Conservation (phyloP, 1,284 basidiomycete genomes). For the Irpex sp. region DNA sequence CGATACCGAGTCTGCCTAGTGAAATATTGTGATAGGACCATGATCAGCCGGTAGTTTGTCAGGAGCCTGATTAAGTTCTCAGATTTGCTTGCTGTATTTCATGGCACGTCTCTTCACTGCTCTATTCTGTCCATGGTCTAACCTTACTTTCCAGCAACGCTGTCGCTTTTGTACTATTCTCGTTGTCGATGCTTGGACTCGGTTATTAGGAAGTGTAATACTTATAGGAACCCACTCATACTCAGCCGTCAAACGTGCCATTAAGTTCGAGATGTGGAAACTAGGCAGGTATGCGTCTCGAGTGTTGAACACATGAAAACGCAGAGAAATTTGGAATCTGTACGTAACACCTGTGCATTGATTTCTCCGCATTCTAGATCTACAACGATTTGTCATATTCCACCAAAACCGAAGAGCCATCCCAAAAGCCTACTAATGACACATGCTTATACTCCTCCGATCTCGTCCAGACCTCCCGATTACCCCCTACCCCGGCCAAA, state of each 20-base stretch:
- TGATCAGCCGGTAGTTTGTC: neutral
- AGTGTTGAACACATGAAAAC: no score
- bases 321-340: neutral
- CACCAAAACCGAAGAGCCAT: no score
- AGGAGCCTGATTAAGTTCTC: neutral
- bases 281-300: no score
- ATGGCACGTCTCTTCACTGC: neutral
- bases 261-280: no score
- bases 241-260: no score
- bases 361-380: neutral
- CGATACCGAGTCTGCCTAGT: neutral
- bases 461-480: neutral
- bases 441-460: neutral
- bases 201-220: neutral
- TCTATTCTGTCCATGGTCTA: neutral
- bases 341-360: neutral
- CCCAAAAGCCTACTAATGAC: neutral
- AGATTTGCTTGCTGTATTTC: neutral
- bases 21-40: no score
- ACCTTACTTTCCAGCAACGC: neutral
- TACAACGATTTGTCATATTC: neutral
- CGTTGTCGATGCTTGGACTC: neutral
- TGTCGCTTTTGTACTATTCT: neutral
- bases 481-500: neutral
- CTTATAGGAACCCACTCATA: neutral